phyloP scores from a whole-genome alignment of 2,329 filamentous ascomycete species.

The Fusarium dimerum region DNA sequence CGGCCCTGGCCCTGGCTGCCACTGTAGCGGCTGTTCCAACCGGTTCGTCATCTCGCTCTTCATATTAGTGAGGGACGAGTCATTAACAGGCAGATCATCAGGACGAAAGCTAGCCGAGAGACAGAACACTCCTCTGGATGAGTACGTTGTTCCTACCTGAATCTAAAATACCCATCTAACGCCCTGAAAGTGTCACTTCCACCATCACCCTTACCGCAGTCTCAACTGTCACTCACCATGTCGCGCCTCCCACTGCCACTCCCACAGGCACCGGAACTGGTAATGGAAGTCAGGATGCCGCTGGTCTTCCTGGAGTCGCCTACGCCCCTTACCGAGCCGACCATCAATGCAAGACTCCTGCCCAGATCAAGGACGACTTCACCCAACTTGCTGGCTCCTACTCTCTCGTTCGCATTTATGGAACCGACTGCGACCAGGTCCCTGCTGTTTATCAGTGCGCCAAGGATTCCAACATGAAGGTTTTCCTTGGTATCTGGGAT shows the following conservation, averaged over 20 bases:
- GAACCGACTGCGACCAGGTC: constrained; percentile 76
- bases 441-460: constrained; percentile 62
- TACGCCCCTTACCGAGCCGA: constrained; percentile 53
- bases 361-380: constrained; percentile 67
- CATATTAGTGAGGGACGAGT: neutral
- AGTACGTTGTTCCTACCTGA: constrained; percentile 8
- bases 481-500: constrained; percentile 76
- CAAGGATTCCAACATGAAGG: constrained; percentile 62
- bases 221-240: constrained; percentile 19
- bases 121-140: neutral
- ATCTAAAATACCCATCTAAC: neutral
- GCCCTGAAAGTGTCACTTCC: constrained; percentile 4
- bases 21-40: constrained; percentile 24
- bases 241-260: constrained; percentile 10
- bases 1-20: constrained; percentile 24
- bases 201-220: constrained; percentile 17
- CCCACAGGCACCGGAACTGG: constrained; percentile 4
- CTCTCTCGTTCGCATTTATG: constrained; percentile 73
- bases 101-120: constrained; percentile 14
- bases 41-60: constrained; percentile 15
- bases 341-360: constrained; percentile 65
- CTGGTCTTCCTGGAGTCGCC: constrained; percentile 42
- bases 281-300: constrained; percentile 3
- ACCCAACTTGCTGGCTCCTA: constrained; percentile 53
- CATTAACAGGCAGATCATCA: constrained; percentile 5